Conservation (phyloP, 2,329 filamentous ascomycete genomes). For the Sphaceloma murrayae region DNA sequence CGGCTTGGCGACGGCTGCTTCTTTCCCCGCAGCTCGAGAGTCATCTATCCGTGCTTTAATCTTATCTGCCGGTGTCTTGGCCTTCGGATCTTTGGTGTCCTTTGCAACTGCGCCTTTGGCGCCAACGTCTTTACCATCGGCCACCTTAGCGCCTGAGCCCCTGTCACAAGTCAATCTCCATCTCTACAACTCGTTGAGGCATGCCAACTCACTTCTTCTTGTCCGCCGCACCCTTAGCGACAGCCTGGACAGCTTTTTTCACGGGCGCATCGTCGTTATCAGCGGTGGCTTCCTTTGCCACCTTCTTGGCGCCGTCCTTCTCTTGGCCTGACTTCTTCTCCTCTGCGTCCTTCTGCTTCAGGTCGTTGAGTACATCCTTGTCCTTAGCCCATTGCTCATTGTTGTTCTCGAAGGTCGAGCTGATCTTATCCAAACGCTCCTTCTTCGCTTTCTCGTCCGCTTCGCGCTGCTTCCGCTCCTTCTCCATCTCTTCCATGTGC, state of each 20-base stretch:
- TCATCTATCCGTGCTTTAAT: neutral
- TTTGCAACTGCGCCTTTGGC: too few species aligned
- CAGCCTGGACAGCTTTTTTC: slow-evolving; percentile 16
- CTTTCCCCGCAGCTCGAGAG: slow-evolving; percentile 10
- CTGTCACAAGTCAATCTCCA: slow-evolving; percentile 1
- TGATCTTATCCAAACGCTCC: slow-evolving; percentile 65
- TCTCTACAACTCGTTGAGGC: neutral
- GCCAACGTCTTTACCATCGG: slow-evolving; percentile 11
- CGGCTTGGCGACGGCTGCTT: slow-evolving; percentile 15
- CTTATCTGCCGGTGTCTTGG: slow-evolving; percentile 4
- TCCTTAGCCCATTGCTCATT: slow-evolving; percentile 84
- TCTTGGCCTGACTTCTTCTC: slow-evolving; percentile 34
- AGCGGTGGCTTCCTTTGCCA: slow-evolving; percentile 22
- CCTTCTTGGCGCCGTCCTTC: slow-evolving; percentile 30
- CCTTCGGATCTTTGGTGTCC: slow-evolving; percentile 16
- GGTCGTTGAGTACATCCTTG: slow-evolving; percentile 64
- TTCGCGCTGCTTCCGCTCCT: slow-evolving; percentile 70
- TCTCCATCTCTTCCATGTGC: slow-evolving; percentile 98
- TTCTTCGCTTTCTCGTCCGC: slow-evolving; percentile 66
- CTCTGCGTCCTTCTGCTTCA: slow-evolving; percentile 52
- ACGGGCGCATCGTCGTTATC: slow-evolving; percentile 14
- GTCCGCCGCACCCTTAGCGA: neutral
- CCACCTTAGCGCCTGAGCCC: slow-evolving; percentile 14
- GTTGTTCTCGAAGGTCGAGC: slow-evolving; percentile 69
- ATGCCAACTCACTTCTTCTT: slow-evolving; percentile 7